Evolutionary conservation across 768 basidiomycete genomes (phyloP), one percentile per base, ranked within the genome.

Genomic region (Tephrocybe sp.): DNA sequence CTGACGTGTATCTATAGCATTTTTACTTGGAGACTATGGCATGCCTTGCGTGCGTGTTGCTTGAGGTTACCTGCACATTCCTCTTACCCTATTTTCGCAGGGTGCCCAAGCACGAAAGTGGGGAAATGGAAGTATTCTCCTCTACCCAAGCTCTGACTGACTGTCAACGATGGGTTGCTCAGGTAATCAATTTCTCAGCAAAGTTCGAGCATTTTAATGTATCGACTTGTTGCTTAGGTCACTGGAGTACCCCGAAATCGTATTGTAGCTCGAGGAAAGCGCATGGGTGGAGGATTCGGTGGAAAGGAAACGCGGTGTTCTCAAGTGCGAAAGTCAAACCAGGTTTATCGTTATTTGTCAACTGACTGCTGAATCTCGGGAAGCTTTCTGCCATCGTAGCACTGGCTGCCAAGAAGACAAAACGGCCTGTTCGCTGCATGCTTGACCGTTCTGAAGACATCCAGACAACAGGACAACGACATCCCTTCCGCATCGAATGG

Each of bases 1-100:
- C 23, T 34, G 17, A 32, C 12, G 21, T 11, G 33, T 28, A 14
- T 25, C 40, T 3, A 21, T 41, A 57, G 56, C 56, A 57, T 21
- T 57, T 57, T 14, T 57, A 57, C 25, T 37, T 57, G 41, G 56
- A 57, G 34, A 57, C 56, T 7, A 57, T 57, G 56, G 45, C 56
- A 14, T 57, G 56, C 28, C 49, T 54, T 32, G 56, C 41, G 56
- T 57, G 20, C 20, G 56, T 39, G 14, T 25, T 40, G 3, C 9
- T 9, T 8, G 18, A 11, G 4, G 8, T n/a, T 18, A 25, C 23
- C n/a, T 15, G n/a, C 20, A 2, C 28, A 17, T n/a, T 7, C 23
- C 25, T 7, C 45, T 51, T 44, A 52, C 17, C 46, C 25, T 1
- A n/a, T n/a, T 9, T 30, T 21, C 1, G 34, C 18, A 57, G 56